Percentiles rank a stretch among this genome's conserved stretches.
phyloP scores from a whole-genome alignment of 2,329 filamentous ascomycete species.

The Cordyceps tenuipes region DNA sequence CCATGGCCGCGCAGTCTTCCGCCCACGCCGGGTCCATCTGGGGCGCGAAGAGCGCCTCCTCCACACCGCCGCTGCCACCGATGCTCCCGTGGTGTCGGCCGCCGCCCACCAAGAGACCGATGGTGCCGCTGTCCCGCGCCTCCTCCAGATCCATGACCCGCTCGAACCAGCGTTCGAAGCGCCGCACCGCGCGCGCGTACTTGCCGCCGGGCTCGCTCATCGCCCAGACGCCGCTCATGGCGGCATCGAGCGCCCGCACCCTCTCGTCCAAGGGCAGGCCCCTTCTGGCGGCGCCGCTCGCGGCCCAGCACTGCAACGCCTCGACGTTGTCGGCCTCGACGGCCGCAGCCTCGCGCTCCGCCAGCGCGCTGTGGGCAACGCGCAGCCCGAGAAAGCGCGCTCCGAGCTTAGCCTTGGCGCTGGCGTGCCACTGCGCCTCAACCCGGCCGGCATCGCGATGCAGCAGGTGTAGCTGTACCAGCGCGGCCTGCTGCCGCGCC shows the following conservation, averaged over 20 bases:
- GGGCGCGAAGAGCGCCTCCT: conserved; percentile 40
- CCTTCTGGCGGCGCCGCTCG: conserved; percentile 20
- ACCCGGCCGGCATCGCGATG: conserved; percentile 45
- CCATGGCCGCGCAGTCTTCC: conserved; percentile 45
- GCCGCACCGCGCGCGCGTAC: conserved; percentile 44
- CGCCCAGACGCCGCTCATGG: conserved; percentile 49
- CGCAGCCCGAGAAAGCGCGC: conserved; percentile 35
- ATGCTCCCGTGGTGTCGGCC: conserved; percentile 23
- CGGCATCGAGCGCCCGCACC: conserved; percentile 48
- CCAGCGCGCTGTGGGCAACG: conserved; percentile 25
- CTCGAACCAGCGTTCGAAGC: conserved; percentile 53
- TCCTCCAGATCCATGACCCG: conserved; percentile 38
- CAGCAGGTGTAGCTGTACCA: conserved; percentile 57
- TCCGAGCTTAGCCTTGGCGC: conserved; percentile 42
- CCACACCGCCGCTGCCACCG: conserved; percentile 14
- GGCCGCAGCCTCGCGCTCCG: conserved; percentile 31
- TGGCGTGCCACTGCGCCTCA: conserved; percentile 44
- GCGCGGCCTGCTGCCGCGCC: conserved; percentile 51
- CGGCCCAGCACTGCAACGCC: conserved; percentile 45
- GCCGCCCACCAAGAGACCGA: conserved; percentile 20
- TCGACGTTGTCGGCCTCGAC: conserved; percentile 42
- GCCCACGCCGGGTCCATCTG: conserved; percentile 51
- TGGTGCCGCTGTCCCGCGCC: conserved; percentile 31
- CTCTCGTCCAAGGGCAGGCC: conserved; percentile 41
- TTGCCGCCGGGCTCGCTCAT: conserved; percentile 48